Base-by-base conservation (phyloP, 1,284 basidiomycete genomes). In the Cutaneotrichosporon sp. region DNA sequence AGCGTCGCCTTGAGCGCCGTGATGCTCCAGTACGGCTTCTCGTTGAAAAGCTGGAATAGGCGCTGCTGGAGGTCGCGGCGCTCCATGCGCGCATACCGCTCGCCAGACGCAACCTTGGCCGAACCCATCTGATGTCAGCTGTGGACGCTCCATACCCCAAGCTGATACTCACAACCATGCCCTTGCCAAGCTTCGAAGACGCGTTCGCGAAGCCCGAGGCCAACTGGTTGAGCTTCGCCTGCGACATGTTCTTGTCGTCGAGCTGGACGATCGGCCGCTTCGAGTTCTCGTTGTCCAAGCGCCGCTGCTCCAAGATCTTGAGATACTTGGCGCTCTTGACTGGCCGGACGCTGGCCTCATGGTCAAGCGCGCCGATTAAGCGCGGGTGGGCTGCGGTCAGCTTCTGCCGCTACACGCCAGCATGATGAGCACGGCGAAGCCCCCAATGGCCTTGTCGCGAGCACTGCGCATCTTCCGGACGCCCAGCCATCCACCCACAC, bases 1-100 rank as follows among this genome's bases (percentile, higher is more conserved):
- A 90, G 91, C 58, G 86, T 87, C 65, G 89, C 87, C 51, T 91
- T 85, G 56, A 97, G 80, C 18, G 86, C 83, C 66, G 89, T 89
- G 75, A 97, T 87, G 63, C 87, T 83, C 93, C 93, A 97, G 66
- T 88, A 88, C 38, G 89, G 86, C 62, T 86, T 85, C 58, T 91
- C 86, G 61, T 86, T 85, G 82, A 95, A 98, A 9, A 89, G 82
- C 2, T 80, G 73, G 77, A 97, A 95, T 29, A 98, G 84, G 65
- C 89, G 80, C 77, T 97, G 92, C 72, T 93, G 83, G 10, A 98
- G 85, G 73, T 95, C 91, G 81, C 47, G 90, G 62, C 88, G 86
- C 24, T 93, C 90, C 81, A 95, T 89, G 71, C 92, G 88, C 14
- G 92, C 90, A 84, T 91, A 90, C 69, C 92, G 90, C 78, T 94